Evolutionary conservation across 2,329 filamentous ascomycete genomes (phyloP), one percentile per base, ranked within the genome.

Genomic region (Coniosporium tulheliwenetii): DNA sequence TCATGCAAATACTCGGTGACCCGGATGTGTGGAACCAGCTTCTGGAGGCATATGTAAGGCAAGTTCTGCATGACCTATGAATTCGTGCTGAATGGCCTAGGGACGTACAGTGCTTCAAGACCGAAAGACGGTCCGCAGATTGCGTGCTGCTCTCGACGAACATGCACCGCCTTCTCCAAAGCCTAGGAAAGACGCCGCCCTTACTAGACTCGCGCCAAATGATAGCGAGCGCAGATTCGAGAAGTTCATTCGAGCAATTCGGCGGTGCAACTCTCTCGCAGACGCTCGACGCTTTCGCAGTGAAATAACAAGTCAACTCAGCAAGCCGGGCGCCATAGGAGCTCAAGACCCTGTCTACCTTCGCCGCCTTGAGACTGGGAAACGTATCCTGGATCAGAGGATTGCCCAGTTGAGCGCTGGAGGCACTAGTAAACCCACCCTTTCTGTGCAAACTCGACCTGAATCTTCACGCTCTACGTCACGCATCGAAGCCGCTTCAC

Each of bases 1-100:
- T 93, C 15, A 70, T 95, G 55, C 77, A 81, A 51, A 67, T 86
- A 45, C 66, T 98, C 13, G 76, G 84, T 5, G 89, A 98, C 50
- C 87, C 93, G 1, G 93, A 98, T 63, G 93, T 82, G 8, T 98
- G 89, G 89, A 96, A 98, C 53, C 87, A 95, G 58, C 62, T 94
- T 44, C 85, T 96, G 71, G 89, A 96, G 60, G 87, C 80, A 42
- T 85, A 81, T 60, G 79, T 61, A 48, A 53, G 60, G 45, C 48
- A 35, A 14, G 4, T 26, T 26, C 13, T 14, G 34, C 19, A 37
- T n/a, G 10, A 15, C 31, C 5, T 39, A 16, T 16, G 12, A 14
- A 32, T 10, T 15, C 26, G 31, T 39, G 37, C 44, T 53, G 26
- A 50, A 12, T 10, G n/a, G 39, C 37, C 29, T 37, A 80, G 60